A percentile compares a stretch with the other conserved stretches of the same genome.
Evolutionary conservation across 345 rosid species (phyloP).

Genomic region (Acer yangbiense): DNA sequence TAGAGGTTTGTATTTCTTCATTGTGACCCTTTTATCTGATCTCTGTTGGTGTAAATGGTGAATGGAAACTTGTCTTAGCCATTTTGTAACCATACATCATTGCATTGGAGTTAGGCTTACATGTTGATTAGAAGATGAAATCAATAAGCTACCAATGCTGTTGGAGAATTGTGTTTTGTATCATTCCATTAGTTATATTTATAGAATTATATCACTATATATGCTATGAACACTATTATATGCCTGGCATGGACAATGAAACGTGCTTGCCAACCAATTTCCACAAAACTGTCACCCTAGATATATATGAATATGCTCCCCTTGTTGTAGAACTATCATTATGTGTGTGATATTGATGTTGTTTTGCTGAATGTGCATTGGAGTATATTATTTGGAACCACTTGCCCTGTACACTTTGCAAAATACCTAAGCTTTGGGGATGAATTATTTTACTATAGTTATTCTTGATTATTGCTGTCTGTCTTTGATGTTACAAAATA

Average conservation of each 20-base stretch:
- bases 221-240: neutral
- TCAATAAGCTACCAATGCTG: neutral
- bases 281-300: neutral
- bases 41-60: neutral
- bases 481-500: conserved; percentile 23
- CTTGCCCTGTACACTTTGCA: neutral
- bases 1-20: conserved; percentile 58
- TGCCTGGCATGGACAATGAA: neutral
- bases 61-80: neutral
- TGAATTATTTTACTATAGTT: neutral
- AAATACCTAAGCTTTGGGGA: neutral
- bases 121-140: conserved; percentile 3
- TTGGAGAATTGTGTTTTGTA: neutral
- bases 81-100: neutral
- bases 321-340: neutral
- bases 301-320: neutral
- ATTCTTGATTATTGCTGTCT: neutral
- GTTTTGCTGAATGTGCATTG: neutral
- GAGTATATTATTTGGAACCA: neutral
- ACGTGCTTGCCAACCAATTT: neutral
- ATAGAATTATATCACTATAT: neutral
- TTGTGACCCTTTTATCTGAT: neutral
- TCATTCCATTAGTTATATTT: neutral
- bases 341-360: neutral
- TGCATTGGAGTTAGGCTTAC: neutral